These are phyloP conservation scores for Citrullus colocynthis DNA, from an alignment of 306 rosid species.

Conservation along the genomic window DNA sequence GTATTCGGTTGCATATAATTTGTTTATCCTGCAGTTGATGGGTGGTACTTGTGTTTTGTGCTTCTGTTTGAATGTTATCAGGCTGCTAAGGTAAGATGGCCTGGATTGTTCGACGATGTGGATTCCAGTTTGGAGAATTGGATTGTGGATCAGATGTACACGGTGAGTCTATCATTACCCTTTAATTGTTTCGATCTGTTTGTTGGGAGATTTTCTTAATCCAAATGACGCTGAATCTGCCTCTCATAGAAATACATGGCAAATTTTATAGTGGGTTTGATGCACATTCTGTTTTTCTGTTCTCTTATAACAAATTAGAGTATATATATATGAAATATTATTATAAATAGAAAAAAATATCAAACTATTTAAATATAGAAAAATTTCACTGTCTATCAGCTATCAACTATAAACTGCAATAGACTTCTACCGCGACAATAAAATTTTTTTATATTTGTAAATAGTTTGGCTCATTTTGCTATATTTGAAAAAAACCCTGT, in stretches of 20 bases:
- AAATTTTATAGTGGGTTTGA: background rate
- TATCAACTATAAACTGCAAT: too few relatives aligned
- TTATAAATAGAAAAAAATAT: too few relatives aligned
- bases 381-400: too few relatives aligned
- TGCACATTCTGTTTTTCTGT: background rate
- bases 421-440: too few relatives aligned
- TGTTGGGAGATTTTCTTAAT: background rate
- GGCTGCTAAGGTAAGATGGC: constrained; percentile 92
- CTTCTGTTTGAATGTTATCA: constrained; percentile 19
- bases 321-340: too few relatives aligned
- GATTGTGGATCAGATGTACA: constrained; percentile 73
- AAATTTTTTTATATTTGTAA: too few relatives aligned
- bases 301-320: background rate
- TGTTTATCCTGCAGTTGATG: background rate
- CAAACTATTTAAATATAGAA: too few relatives aligned
- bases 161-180: constrained; percentile 23
- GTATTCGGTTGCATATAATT: background rate
- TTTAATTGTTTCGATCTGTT: background rate
- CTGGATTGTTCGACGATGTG: constrained; percentile 48
- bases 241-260: background rate
- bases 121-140: constrained; percentile 49
- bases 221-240: background rate
- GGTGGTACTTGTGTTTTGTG: background rate
- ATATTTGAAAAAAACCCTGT: too few relatives aligned
- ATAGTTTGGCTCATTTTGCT: too few relatives aligned